Conservation (phyloP, 345 rosid genomes). For the Pistacia integerrima region DNA sequence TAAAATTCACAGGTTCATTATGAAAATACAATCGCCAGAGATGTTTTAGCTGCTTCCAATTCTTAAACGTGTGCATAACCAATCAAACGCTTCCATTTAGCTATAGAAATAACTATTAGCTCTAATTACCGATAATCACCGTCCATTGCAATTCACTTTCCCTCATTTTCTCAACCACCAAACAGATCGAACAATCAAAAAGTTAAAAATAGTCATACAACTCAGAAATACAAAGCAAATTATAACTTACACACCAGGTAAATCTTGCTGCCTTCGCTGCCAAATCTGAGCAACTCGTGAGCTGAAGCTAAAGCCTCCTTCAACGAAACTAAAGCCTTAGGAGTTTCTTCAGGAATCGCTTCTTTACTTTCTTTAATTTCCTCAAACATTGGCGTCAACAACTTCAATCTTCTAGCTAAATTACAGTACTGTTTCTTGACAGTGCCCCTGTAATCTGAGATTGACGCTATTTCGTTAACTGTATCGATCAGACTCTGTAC, state of each 20-base stretch:
- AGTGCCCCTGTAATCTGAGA: constrained; percentile 44
- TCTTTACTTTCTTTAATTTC: constrained; percentile 54
- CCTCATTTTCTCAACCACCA: constrained; percentile 27
- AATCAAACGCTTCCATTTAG: background rate
- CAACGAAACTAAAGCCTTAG: constrained; percentile 35
- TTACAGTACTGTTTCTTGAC: constrained; percentile 62
- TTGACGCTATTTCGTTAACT: constrained; percentile 24
- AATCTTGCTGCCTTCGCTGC: constrained; percentile 89
- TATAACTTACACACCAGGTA: constrained; percentile 69
- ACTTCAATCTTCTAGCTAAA: constrained; percentile 56
- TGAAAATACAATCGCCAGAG: background rate
- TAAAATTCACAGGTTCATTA: background rate
- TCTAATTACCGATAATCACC: background rate
- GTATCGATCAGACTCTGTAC: constrained; percentile 15
- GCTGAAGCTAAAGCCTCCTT: constrained; percentile 39
- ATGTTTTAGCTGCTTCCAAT: constrained; percentile 3
- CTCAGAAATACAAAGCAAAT: background rate
- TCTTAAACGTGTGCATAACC: background rate
- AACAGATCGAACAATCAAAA: constrained; percentile 41
- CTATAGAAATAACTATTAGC: background rate
- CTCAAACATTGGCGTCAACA: constrained; percentile 58
- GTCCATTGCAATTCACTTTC: background rate
- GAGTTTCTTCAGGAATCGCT: constrained; percentile 35
- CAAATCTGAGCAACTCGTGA: constrained; percentile 54
- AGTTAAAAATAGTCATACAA: background rate